phyloP scores from a whole-genome alignment of 257 asterid genomes.

The Prunella vulgaris region DNA sequence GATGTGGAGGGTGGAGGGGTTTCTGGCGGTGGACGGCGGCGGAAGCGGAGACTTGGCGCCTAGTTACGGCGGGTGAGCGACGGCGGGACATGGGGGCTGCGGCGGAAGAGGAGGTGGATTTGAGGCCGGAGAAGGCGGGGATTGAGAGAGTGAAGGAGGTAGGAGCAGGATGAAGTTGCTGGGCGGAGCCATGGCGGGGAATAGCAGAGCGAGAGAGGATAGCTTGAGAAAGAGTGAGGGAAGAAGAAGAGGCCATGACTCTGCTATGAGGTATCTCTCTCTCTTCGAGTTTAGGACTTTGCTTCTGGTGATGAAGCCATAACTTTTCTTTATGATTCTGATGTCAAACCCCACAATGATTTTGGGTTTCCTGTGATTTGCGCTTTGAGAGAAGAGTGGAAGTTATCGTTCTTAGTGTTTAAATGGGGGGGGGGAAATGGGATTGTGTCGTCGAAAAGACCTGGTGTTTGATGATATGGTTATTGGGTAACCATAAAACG shows the following conservation, averaged over 20 bases:
- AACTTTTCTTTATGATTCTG: too few species aligned
- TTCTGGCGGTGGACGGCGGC: too few species aligned
- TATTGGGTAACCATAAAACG: conserved; percentile 72
- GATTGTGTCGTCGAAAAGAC: conserved; percentile 46
- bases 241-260: too few species aligned
- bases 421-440: conserved; percentile 86
- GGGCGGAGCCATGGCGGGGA: too few species aligned
- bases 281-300: too few species aligned
- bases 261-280: too few species aligned
- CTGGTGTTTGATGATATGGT: conserved; percentile 87
- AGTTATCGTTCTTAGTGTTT: conserved; percentile 64
- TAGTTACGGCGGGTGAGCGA: conserved; percentile 26
- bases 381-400: conserved; percentile 78
- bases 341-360: conserved; percentile 47
- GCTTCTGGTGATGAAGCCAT: too few species aligned
- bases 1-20: too few species aligned
- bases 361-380: conserved; percentile 54
- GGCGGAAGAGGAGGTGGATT: conserved; percentile 38
- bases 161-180: too few species aligned
- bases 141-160: too few species aligned
- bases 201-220: too few species aligned
- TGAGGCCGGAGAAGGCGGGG: conserved; percentile 57
- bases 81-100: conserved; percentile 27
- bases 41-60: conserved; percentile 41
- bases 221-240: too few species aligned